Evolutionary conservation across 192 early-diverging fungal genomes (phyloP), one percentile per base, ranked within the genome.

Genomic region (Chytriomyces hyalinus): DNA sequence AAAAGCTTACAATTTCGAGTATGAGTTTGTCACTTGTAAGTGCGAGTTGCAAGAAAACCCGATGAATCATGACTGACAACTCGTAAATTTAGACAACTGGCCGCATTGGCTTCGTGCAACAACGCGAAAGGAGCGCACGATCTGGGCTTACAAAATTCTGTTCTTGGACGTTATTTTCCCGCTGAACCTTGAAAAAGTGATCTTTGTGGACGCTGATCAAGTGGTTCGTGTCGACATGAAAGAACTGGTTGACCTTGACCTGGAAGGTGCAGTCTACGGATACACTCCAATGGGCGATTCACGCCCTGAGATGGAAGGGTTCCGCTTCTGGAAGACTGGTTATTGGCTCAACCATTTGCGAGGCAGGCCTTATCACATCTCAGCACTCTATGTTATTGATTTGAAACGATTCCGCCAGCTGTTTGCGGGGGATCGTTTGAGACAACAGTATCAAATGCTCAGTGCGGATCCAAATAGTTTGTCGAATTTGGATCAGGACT

Each of bases 101-200:
- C 97, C 97, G 17, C 92, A 95, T 51, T 99, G 96, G 96, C 87
- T 99, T 28, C 88, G 94, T 59, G 81, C 88, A 26, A 95, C 98
- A 82, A 93, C 90, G 0, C 96, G 97, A 78, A 98, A 98, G 79
- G 96, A 99, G 84, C 83, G 97, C 43, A 97, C 92, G 0, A 99
- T 99, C 73, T 99, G 97, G 97, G 97, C 94, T 65, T 99, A 97
- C 88, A 99, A 99, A 85, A 97, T 99, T 67, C 84, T 99, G 78
- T 99, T 98, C 84, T 84, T 99, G 71, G 97, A 99, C 81, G 96
- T 98, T 65, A 80, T 99, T 47, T 99, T 99, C 85, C 97, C 97
- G 36, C 85, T 99, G 44, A 86, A 87, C 51, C 82, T 98, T 20
- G 95, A 97, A 76, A 94, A 94, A 47, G 94, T 99, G 24, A 98